These are phyloP conservation scores for Monilinia fructicola DNA, from an alignment of 2,329 filamentous ascomycete genomes.

Conservation along the genomic window DNA sequence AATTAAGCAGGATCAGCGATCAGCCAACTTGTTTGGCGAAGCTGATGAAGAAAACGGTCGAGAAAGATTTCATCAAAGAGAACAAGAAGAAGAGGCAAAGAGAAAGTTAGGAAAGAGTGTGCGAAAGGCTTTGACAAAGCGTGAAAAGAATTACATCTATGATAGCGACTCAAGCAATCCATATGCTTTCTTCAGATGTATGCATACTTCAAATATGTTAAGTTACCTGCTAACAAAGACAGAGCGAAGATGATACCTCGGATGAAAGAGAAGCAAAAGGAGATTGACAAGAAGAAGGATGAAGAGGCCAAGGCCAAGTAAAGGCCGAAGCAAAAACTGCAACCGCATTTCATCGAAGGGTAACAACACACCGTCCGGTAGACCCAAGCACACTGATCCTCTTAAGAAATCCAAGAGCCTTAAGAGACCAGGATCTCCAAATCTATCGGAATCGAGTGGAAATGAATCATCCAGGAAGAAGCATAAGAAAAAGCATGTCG, in stretches of 20 bases:
- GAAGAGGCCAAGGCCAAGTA: conserved; percentile 59
- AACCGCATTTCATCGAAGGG: conserved; percentile 64
- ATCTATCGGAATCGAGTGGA: conserved; percentile 82
- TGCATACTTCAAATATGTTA: conserved; percentile 25
- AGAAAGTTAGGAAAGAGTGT: conserved; percentile 74
- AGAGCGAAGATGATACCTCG: conserved; percentile 54
- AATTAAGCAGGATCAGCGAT: conserved; percentile 78
- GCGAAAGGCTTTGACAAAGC: conserved; percentile 77
- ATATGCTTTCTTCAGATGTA: conserved; percentile 52
- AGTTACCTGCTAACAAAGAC: conserved; percentile 33
- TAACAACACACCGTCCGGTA: conserved; percentile 63
- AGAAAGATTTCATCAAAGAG: conserved; percentile 69
- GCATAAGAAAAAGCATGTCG: conserved; percentile 65
- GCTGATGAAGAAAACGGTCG: conserved; percentile 69
- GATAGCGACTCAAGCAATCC: conserved; percentile 67
- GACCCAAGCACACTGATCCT: conserved; percentile 52
- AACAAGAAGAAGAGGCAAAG: conserved; percentile 67
- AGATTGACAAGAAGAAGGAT: conserved; percentile 61
- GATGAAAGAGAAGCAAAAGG: conserved; percentile 60
- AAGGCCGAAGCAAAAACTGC: conserved; percentile 48
- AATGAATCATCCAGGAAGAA: conserved; percentile 86
- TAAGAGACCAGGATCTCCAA: conserved; percentile 83
- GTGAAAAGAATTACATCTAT: conserved; percentile 85
- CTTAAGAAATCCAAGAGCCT: conserved; percentile 55
- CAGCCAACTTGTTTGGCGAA: conserved; percentile 77